Evolutionary conservation across 805 yeast genomes (phyloP), one percentile per base, ranked within the genome.

Genomic region (Suhomyces sp.): DNA sequence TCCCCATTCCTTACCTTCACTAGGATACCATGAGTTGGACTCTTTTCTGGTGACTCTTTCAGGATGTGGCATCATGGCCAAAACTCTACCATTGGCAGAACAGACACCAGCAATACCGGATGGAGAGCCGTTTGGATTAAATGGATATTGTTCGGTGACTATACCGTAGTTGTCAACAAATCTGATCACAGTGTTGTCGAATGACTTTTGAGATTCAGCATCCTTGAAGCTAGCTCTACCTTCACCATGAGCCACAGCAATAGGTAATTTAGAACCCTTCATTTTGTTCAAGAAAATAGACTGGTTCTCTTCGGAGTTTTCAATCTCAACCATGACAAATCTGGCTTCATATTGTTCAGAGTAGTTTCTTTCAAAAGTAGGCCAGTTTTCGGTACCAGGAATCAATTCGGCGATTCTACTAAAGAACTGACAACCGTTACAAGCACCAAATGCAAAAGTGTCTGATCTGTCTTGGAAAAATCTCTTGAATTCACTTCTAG

Each of bases 41-140:
- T 89, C 97, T 65, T 85, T 77, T 74, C 97, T 82, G 52, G 85
- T 79, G 48, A 89, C 94, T 75, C 99, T 89, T 74, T 94, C 99
- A 21, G 99, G 99, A 69, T 94, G 99, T 45, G 99, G 99, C 99
- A 94, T 94, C 91, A 94, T 83, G 4, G 97, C 97, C 62, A 94
- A 77, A 3, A 94, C 97, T 69, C 99, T 85, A 57, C 98, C 98
- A 65, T 89, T 90, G 49, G 90, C 89, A 49, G 92, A 84, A 57
- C 86, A 79, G 51, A 94, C 83, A 78, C 97, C 99, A 37, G 97
- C 87, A 61, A 94, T 89, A 72, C 97, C 97, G 50, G 81, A 82
- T 43, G 94, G 89, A 12, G 97, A 89, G 43, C 99, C 99, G 72
- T 94, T 94, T 51, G 99, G 98, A 78, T 94, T 94, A 77, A 77